Conservation (phyloP, 2,329 filamentous ascomycete genomes). For the Paramyrothecium sp. region DNA sequence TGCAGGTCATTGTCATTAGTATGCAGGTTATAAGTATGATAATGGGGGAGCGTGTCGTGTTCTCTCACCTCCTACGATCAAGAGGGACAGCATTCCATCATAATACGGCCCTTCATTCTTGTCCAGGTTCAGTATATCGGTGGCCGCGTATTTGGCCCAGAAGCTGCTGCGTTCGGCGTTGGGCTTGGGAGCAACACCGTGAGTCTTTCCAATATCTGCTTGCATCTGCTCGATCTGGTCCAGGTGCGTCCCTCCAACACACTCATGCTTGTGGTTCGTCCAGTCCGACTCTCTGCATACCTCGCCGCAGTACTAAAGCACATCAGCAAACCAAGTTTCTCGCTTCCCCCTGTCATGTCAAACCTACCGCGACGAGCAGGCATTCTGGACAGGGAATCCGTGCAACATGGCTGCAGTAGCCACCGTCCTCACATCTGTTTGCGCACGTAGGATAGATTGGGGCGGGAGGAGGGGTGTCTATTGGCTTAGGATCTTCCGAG, state of each 20-base stretch:
- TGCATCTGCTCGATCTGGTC: too few species aligned
- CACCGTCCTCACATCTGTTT: too few species aligned
- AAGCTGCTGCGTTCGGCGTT: not conserved
- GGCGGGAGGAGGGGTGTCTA: too few species aligned
- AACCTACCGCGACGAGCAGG: too few species aligned
- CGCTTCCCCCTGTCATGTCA: too few species aligned
- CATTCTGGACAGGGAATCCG: too few species aligned
- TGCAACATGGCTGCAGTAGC: too few species aligned
- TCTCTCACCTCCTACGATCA: slow-evolving; percentile 18
- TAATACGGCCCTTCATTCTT: slow-evolving; percentile 22
- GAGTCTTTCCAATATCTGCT: not conserved
- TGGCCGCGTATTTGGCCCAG: slow-evolving; percentile 18
- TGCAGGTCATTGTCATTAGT: not conserved
- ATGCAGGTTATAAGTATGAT: not conserved
- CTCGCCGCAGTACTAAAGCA: slow-evolving; percentile 17
- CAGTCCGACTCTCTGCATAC: slow-evolving; percentile 13
- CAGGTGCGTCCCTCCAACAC: not conserved
- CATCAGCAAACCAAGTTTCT: too few species aligned
- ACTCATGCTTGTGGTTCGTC: slow-evolving; percentile 7
- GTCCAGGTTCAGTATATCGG: slow-evolving; percentile 21
- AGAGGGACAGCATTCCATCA: slow-evolving; percentile 14
- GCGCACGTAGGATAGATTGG: too few species aligned
- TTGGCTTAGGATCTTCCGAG: too few species aligned
- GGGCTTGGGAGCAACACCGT: not conserved
- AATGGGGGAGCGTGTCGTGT: not conserved